Percentiles rank a stretch among this genome's conserved stretches.
Evolutionary conservation across 371 early-diverging fungal species (phyloP).

Genomic region (Mucor sp.): DNA sequence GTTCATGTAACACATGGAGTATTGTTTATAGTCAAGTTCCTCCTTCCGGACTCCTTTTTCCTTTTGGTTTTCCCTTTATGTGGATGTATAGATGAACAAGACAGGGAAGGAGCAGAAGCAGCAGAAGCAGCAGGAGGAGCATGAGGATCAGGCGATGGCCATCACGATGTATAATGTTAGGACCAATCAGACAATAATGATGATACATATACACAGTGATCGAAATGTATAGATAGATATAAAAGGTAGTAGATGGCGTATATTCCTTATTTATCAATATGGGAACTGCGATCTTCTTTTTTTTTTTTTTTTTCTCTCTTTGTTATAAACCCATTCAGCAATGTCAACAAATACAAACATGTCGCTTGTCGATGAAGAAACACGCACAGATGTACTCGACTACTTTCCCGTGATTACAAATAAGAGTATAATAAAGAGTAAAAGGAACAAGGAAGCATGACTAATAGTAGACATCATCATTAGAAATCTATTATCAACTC

Average conservation of each 20-base stretch:
- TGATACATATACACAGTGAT: too few species aligned
- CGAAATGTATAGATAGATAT: too few species aligned
- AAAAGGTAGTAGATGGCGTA: background rate
- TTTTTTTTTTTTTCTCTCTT: too few species aligned
- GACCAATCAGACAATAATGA: too few species aligned
- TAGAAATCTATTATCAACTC: background rate
- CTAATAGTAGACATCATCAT: background rate
- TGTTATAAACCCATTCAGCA: too few species aligned
- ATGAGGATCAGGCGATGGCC: background rate
- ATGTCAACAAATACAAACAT: background rate
- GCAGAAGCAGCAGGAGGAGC: background rate
- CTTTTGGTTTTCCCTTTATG: background rate
- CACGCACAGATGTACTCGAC: conserved; percentile 11
- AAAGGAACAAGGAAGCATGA: background rate
- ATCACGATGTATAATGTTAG: background rate
- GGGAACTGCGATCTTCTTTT: background rate
- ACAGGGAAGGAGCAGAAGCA: too few species aligned
- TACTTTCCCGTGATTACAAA: conserved; percentile 6
- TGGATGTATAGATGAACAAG: too few species aligned
- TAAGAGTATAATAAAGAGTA: background rate
- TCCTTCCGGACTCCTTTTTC: background rate
- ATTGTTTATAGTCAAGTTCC: background rate
- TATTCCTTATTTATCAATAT: background rate
- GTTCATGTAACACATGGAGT: background rate
- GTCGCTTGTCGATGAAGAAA: background rate